Conservation (phyloP, 768 basidiomycete species). For the Boletus sp. region DNA sequence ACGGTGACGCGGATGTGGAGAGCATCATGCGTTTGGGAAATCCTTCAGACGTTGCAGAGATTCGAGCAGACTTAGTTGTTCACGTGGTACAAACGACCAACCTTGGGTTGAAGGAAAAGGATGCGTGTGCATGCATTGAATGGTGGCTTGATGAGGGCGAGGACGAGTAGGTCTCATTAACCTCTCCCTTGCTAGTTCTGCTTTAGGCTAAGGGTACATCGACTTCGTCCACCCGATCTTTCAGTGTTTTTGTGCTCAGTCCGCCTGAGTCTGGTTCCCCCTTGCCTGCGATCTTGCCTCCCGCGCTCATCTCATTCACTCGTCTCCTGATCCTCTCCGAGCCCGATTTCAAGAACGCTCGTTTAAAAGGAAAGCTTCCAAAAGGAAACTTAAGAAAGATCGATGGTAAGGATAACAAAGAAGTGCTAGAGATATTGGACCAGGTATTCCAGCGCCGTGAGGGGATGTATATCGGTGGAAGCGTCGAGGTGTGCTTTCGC, state of each 20-base stretch:
- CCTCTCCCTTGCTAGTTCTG: background rate
- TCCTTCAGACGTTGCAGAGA: slow-evolving; percentile 75
- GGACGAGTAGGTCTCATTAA: slow-evolving; percentile 65
- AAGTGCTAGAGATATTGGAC: slow-evolving; percentile 44
- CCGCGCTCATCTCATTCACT: slow-evolving; percentile 64
- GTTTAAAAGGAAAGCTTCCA: slow-evolving; percentile 66
- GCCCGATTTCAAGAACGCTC: slow-evolving; percentile 57
- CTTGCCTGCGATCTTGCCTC: slow-evolving; percentile 48
- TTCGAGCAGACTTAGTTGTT: slow-evolving; percentile 69
- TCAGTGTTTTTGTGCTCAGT: slow-evolving; percentile 10
- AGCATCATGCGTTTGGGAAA: slow-evolving; percentile 47
- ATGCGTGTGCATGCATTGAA: slow-evolving; percentile 54
- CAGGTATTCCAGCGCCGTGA: slow-evolving; percentile 48
- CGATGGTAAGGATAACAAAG: slow-evolving; percentile 2
- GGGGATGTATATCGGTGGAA: slow-evolving; percentile 37
- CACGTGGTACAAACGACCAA: slow-evolving; percentile 29
- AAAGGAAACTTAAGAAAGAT: slow-evolving; percentile 48
- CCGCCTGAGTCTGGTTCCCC: slow-evolving; percentile 43
- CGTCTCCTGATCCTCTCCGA: slow-evolving; percentile 56
- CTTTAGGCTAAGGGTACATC: background rate
- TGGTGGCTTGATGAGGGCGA: slow-evolving; percentile 92
- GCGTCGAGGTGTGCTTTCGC: slow-evolving; percentile 39
- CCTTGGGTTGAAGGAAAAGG: slow-evolving; percentile 9
- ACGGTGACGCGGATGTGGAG: slow-evolving; percentile 16
- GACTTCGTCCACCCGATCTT: background rate